Evolutionary conservation across 139 green algal species (phyloP).

Genomic region (Ettlia oleoabundans): DNA sequence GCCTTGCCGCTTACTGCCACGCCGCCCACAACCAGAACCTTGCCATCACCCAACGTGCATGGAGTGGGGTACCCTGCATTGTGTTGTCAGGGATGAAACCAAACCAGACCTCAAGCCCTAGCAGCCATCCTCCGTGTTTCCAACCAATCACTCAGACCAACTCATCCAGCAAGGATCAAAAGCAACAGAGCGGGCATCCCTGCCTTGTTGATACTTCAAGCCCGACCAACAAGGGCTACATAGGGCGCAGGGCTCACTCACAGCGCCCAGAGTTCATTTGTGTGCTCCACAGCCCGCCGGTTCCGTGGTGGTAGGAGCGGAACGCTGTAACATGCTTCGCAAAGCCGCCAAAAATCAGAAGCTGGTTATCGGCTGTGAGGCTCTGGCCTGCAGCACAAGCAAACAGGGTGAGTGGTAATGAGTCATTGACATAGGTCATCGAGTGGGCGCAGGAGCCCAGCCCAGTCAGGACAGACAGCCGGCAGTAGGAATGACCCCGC

Average conservation of each 20-base stretch:
- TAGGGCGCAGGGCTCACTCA: neutral
- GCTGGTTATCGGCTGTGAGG: neutral
- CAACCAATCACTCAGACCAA: too few relatives aligned
- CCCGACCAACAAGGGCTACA: too few relatives aligned
- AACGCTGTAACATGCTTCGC: neutral
- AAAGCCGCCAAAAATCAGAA: conserved; percentile 19
- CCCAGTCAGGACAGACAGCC: neutral
- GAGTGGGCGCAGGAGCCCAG: neutral
- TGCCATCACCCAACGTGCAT: neutral
- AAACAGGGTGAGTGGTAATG: too few relatives aligned
- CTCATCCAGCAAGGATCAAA: too few relatives aligned
- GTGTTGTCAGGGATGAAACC: neutral
- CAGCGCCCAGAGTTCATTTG: conserved; percentile 6
- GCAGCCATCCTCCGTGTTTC: too few relatives aligned
- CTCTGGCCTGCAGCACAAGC: neutral
- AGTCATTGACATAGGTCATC: too few relatives aligned
- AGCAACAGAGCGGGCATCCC: too few relatives aligned
- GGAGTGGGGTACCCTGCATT: neutral
- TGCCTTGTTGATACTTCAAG: too few relatives aligned
- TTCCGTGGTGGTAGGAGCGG: conserved; percentile 3
- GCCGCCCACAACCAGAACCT: conserved; percentile 7
- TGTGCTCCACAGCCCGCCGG: neutral
- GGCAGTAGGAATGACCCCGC: too few relatives aligned
- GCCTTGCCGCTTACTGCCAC: conserved; percentile 11
- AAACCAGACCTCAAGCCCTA: too few relatives aligned